Base-by-base conservation (phyloP, 225 moss, liverwort and hornwort species). In the Sphagnum contortum region DNA sequence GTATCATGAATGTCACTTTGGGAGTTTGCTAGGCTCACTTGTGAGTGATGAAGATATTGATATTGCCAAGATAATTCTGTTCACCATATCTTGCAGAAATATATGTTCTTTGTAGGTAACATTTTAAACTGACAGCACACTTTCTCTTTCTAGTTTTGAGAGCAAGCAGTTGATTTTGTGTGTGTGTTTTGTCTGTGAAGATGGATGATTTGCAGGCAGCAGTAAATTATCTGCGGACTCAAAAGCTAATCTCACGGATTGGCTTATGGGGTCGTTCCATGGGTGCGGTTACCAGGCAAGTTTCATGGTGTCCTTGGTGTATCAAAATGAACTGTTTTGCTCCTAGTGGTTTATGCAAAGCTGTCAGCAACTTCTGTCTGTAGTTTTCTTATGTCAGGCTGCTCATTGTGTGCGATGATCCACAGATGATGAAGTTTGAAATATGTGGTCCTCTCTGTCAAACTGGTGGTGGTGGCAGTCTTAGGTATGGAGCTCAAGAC, bases 401-500 rank as follows among this genome's bases (percentile, higher is more conserved):
- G 29, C 29, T 29, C 29, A 29, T 29, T 29, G 29, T 29, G 29
- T 29, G 29, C 29, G 29, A 29, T 29, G 29, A 29, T 29, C 29
- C 29, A 29, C 29, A 29, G 29, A 29, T 29, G 29, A 29, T 29
- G 29, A 29, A 29, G 29, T 29, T 29, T 29, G 29, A 29, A 29
- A 29, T 29, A 1, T 29, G 29, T 29, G 29, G 29, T 1, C 29
- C 29, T 29, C 29, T 29, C 29, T 29, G 29, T 29, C 29, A 29
- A 29, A 29, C 29, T 29, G 29, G 29, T 29, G 29, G 29, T 29
- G 29, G 5, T 69, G 72, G 70, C 85, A 98, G 93, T 74, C 85
- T 98, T 45, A 98, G 91, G 79, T 98, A 93, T 70, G 93, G 98
- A 84, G 98, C 93, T 63, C 86, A 93, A 71, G 98, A 98, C 72